phyloP scores from a whole-genome alignment of 1,284 basidiomycete species.

The Acaromyces ingoldii region DNA sequence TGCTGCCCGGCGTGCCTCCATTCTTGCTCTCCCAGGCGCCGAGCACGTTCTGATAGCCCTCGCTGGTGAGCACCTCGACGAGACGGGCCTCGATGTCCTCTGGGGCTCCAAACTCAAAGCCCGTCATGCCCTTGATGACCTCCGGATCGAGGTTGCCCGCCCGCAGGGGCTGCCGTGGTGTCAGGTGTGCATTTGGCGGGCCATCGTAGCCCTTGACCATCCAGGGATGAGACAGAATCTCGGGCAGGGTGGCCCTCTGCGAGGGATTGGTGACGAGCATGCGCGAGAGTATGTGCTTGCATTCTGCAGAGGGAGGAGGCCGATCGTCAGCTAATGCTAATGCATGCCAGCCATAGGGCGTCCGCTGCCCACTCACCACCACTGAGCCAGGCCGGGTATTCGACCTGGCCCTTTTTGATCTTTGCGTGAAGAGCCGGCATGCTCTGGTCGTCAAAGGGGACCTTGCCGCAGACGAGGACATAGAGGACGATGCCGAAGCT shows the following conservation, averaged over 20 bases:
- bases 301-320: constrained; percentile 64
- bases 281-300: constrained; percentile 83
- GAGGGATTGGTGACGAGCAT: constrained; percentile 95
- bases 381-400: constrained; percentile 95
- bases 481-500: constrained; percentile 97
- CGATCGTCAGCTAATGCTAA: background rate
- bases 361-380: constrained; percentile 60
- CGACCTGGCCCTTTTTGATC: constrained; percentile 93
- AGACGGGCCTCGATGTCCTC: constrained; percentile 77
- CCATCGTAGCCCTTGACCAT: constrained; percentile 82
- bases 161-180: constrained; percentile 80
- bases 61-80: constrained; percentile 68
- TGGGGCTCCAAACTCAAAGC: constrained; percentile 89
- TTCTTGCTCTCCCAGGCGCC: constrained; percentile 64
- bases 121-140: constrained; percentile 86
- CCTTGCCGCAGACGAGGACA: constrained; percentile 94
- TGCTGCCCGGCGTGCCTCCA: constrained; percentile 14
- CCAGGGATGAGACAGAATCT: constrained; percentile 90
- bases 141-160: constrained; percentile 77
- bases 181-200: constrained; percentile 71
- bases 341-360: too few relatives aligned
- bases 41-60: constrained; percentile 70
- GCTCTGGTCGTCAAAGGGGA: constrained; percentile 97
- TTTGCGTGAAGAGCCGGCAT: constrained; percentile 99
- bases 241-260: constrained; percentile 72